Evolutionary conservation across 2,329 filamentous ascomycete genomes (phyloP), one percentile per base, ranked within the genome.

Genomic region (Lachnellula cervina): DNA sequence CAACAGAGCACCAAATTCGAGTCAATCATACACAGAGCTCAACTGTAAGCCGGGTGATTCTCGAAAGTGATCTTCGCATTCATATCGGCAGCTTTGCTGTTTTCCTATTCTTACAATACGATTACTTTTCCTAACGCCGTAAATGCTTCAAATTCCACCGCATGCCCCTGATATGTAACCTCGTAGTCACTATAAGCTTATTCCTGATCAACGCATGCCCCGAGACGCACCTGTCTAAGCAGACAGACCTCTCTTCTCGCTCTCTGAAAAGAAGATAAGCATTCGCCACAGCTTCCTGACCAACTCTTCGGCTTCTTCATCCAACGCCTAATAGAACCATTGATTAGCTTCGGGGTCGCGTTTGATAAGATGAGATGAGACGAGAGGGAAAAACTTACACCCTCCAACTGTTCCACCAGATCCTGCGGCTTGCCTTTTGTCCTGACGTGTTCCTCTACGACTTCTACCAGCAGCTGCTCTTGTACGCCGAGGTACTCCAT

Each of bases 241-340:
- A 19, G 88, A 88, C 58, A 97, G 77, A 2, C 92, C 92, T 60
- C 91, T 80, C 76, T 94, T 96, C 80, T 96, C 93, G 68, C 88
- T 89, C 73, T 97, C 93, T 5, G 90, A 94, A 68, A 93, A 97
- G 83, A 97, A 97, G 67, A 97, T 96, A 56, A 97, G 86, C 90
- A 97, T 96, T 50, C 93, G 84, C 94, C 94, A 99, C 37, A 99
- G 81, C 76, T 97, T 97, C 82, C 90, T 95, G 49, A 97, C 92
- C 63, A 99, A 76, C 25, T 89, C 87, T 72, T 97, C 92, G 11
- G 92, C 91, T 69, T 97, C 94, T 68, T 99, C 94, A 69, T 97
- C 94, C 60, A 99, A 78, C 44, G 90, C 90, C 84, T 93, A 60
- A 58, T 58, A 32, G 60, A 57, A 58, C 23, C 59, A 47, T 54